phyloP scores from a whole-genome alignment of 176 grass and related monocot genomes.

The Carex pumila region DNA sequence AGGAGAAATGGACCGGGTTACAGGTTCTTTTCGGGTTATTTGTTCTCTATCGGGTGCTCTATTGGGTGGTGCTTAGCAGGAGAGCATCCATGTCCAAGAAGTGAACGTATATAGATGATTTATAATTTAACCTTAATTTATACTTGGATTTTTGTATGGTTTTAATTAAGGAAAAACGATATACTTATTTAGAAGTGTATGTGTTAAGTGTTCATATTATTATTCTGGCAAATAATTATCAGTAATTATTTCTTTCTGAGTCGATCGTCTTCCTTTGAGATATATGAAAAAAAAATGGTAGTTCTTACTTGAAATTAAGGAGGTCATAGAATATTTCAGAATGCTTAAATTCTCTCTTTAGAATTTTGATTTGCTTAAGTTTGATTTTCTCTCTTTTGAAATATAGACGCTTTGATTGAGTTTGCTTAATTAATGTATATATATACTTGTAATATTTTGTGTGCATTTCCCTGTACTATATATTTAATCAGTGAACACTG shows the following conservation, averaged over 20 bases:
- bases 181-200: not conserved
- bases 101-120: conserved; percentile 24
- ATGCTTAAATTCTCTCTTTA: not conserved
- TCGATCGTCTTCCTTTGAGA: not conserved
- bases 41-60: conserved; percentile 83
- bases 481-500: too few species aligned
- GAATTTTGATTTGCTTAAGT: not conserved
- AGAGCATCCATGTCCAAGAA: conserved; percentile 58
- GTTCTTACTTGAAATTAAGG: not conserved
- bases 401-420: not conserved
- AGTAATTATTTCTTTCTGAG: not conserved
- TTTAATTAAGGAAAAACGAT: not conserved
- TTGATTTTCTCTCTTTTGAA: not conserved
- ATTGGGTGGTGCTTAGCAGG: conserved; percentile 81
- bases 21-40: conserved; percentile 87
- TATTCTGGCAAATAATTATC: not conserved
- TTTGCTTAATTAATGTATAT: not conserved
- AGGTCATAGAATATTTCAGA: not conserved
- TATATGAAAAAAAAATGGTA: not conserved
- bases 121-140: not conserved
- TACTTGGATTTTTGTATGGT: conserved; percentile 15
- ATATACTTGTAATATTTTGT: not conserved
- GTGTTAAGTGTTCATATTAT: not conserved
- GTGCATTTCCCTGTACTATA: not conserved
- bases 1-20: conserved; percentile 70